Evolutionary conservation across 192 early-diverging fungal species (phyloP).

Genomic region (Podila verticillata): DNA sequence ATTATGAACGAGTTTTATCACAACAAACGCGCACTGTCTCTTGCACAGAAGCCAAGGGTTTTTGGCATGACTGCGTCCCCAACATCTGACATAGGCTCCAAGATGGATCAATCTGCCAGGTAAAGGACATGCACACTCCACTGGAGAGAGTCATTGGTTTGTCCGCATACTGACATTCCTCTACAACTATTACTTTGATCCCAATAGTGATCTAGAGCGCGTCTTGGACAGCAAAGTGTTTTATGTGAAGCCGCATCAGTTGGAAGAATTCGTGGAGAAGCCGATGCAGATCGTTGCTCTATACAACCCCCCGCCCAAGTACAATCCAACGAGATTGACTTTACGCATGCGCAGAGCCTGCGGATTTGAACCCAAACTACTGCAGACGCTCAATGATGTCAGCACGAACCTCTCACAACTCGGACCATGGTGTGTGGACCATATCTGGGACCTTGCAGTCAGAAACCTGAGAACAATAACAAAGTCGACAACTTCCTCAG

Average conservation of each 20-base stretch:
- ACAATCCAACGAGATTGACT: slow-evolving; percentile 56
- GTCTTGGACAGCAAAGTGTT: slow-evolving; percentile 67
- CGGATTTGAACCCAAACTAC: slow-evolving; percentile 46
- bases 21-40: neutral
- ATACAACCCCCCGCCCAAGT: slow-evolving; percentile 61
- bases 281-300: slow-evolving; percentile 57
- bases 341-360: slow-evolving; percentile 47
- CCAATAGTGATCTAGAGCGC: slow-evolving; percentile 59
- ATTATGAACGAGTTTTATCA: slow-evolving; percentile 89
- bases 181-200: neutral
- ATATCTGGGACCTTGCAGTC: slow-evolving; percentile 66
- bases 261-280: slow-evolving; percentile 46
- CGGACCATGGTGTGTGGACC: slow-evolving; percentile 85
- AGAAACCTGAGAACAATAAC: slow-evolving; percentile 46
- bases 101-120: slow-evolving; percentile 28
- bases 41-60: slow-evolving; percentile 71
- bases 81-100: slow-evolving; percentile 51
- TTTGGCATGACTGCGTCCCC: slow-evolving; percentile 98
- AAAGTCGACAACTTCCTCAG: slow-evolving; percentile 3
- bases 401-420: slow-evolving; percentile 60
- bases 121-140: neutral
- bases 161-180: neutral
- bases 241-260: slow-evolving; percentile 55
- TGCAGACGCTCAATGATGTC: slow-evolving; percentile 52
- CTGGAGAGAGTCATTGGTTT: neutral